These are phyloP conservation scores for Lepidium didymum DNA, from an alignment of 345 rosid genomes.

Conservation along the genomic window DNA sequence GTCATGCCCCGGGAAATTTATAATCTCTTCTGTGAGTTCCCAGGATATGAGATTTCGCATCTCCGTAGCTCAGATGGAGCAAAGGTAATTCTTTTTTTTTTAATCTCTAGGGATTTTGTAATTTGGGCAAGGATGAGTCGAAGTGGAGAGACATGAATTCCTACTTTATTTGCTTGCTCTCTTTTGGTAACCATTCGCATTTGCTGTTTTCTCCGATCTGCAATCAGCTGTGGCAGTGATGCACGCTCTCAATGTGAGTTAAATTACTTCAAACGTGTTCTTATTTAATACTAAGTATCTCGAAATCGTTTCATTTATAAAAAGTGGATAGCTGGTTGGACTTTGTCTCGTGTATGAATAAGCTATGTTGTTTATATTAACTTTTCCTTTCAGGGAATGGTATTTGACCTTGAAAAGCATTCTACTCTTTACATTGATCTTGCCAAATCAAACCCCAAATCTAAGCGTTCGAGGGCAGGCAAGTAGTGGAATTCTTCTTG, in stretches of 20 bases:
- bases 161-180: background rate
- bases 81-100: constrained; percentile 1
- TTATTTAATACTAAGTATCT: background rate
- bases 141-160: background rate
- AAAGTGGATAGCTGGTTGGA: background rate
- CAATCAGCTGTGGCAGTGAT: constrained; percentile 67
- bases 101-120: background rate
- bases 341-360: background rate
- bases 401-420: constrained; percentile 86
- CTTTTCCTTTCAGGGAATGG: constrained; percentile 57
- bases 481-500: constrained; percentile 4
- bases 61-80: constrained; percentile 49
- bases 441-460: constrained; percentile 84
- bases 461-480: constrained; percentile 79
- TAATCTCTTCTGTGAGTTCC: constrained; percentile 79
- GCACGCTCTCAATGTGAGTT: constrained; percentile 77
- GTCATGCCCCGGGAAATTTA: constrained; percentile 85
- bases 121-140: background rate
- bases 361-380: background rate
- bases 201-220: constrained; percentile 69
- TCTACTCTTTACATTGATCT: constrained; percentile 73
- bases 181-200: constrained; percentile 66
- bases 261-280: background rate
- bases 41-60: constrained; percentile 84
- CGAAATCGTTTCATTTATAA: background rate